A percentile compares a stretch with the other conserved stretches of the same genome.
Conservation (phyloP, 2,329 filamentous ascomycete genomes). For the Aspergillus intermedius region DNA sequence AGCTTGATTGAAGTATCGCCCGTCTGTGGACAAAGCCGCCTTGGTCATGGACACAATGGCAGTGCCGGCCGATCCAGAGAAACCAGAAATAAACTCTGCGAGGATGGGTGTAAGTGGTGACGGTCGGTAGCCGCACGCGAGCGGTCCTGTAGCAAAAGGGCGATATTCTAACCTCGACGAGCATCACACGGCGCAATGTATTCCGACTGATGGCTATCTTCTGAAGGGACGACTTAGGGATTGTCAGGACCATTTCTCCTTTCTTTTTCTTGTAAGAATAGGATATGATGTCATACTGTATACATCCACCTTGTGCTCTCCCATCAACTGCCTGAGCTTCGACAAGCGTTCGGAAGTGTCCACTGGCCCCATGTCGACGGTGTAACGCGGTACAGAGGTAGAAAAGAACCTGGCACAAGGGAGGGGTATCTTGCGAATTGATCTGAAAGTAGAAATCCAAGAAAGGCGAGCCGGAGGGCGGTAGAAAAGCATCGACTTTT, state of each 20-base stretch:
- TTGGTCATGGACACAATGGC: conserved; percentile 81
- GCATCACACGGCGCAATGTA: conserved; percentile 96
- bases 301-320: conserved; percentile 75
- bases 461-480: conserved; percentile 23
- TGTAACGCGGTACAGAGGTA: conserved; percentile 27
- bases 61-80: conserved; percentile 89
- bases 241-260: conserved; percentile 25
- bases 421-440: conserved; percentile 17
- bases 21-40: conserved; percentile 87
- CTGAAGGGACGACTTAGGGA: conserved; percentile 79
- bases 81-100: conserved; percentile 78
- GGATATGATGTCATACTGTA: conserved; percentile 60
- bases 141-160: conserved; percentile 1
- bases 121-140: conserved; percentile 3
- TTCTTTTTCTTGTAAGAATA: conserved; percentile 2
- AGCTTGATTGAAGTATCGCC: conserved; percentile 97
- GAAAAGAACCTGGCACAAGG: conserved; percentile 33
- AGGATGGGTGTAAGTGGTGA: conserved; percentile 9
- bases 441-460: conserved; percentile 24
- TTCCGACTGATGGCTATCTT: conserved; percentile 96
- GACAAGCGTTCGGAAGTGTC: conserved; percentile 71
- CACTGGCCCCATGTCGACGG: conserved; percentile 65
- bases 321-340: conserved; percentile 78
- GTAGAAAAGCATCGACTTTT: conserved; percentile 29
- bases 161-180: conserved; percentile 56